Percentiles rank a stretch among this genome's conserved stretches.
Evolutionary conservation across 2,329 filamentous ascomycete species (phyloP).

Genomic region (Cryphonectria parasitica): DNA sequence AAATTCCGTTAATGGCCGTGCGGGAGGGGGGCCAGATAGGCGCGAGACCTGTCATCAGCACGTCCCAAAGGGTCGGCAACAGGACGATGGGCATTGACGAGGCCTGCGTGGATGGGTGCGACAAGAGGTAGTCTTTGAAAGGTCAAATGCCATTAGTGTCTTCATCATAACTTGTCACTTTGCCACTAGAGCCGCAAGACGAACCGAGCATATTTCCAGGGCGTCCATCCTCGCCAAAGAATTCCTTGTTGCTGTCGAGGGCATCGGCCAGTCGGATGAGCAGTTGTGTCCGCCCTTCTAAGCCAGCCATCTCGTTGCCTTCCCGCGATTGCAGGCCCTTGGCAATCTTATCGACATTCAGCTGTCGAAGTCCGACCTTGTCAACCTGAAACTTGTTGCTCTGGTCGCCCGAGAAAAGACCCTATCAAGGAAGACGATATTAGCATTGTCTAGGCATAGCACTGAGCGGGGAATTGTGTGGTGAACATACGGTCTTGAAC

Average conservation of each 20-base stretch:
- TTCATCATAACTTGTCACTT: neutral
- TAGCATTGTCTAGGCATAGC: constrained; percentile 1
- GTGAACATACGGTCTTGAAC: constrained; percentile 72
- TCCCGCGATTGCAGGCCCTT: constrained; percentile 84
- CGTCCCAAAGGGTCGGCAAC: constrained; percentile 85
- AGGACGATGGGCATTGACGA: constrained; percentile 86
- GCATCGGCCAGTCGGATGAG: constrained; percentile 76
- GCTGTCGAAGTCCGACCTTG: constrained; percentile 72
- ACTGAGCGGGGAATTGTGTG: neutral
- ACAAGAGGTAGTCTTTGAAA: constrained; percentile 81
- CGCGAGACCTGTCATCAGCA: constrained; percentile 84
- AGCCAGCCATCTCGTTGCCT: constrained; percentile 78
- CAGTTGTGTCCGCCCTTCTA: constrained; percentile 82
- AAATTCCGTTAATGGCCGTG: constrained; percentile 82
- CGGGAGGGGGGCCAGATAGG: constrained; percentile 88
- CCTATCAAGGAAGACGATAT: constrained; percentile 45
- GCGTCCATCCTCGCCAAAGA: constrained; percentile 81
- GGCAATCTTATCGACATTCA: constrained; percentile 76
- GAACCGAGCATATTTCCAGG: constrained; percentile 89
- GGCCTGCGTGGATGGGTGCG: constrained; percentile 86
- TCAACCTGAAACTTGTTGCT: constrained; percentile 89
- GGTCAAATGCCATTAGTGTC: constrained; percentile 33
- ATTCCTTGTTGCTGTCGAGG: constrained; percentile 73
- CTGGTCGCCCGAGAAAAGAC: constrained; percentile 82
- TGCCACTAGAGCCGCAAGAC: constrained; percentile 46